These are phyloP conservation scores for Myxozyma mucilagina DNA, from an alignment of 805 yeast genomes.

Conservation along the genomic window DNA sequence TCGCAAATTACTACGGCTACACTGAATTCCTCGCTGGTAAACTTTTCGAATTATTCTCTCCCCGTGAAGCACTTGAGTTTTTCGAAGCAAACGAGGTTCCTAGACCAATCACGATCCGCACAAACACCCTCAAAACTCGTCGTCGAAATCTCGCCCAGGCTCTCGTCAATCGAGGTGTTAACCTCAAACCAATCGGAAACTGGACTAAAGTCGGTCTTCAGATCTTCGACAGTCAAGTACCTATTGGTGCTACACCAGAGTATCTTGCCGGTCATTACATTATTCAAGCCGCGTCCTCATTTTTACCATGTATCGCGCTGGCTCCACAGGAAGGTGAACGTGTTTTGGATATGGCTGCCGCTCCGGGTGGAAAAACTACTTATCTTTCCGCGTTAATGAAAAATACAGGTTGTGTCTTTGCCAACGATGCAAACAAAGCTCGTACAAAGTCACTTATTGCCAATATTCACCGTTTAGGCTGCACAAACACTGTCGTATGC, in stretches of 20 bases:
- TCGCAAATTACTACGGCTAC: constrained; percentile 92
- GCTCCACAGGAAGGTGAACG: constrained; percentile 98
- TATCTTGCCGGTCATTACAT: constrained; percentile 97
- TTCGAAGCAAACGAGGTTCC: constrained; percentile 98
- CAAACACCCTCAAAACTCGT: constrained; percentile 93
- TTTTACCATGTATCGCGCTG: constrained; percentile 95
- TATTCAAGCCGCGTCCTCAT: constrained; percentile 97
- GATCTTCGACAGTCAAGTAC: constrained; percentile 97
- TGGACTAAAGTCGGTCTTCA: constrained; percentile 99
- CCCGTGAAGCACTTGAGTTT: constrained; percentile 95
- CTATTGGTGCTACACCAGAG: constrained; percentile 99
- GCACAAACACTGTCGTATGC: constrained; percentile 94
- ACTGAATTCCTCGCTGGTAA: constrained; percentile 90
- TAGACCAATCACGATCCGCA: constrained; percentile 94
- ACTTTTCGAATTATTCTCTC: constrained; percentile 85
- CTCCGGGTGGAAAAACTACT: constrained; percentile 99
- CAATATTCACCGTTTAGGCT: constrained; percentile 94
- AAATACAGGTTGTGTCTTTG: constrained; percentile 95
- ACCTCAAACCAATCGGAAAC: constrained; percentile 91
- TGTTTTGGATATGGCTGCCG: constrained; percentile 97
- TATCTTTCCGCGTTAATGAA: constrained; percentile 95
- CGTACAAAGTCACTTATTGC: constrained; percentile 96
- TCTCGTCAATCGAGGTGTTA: constrained; percentile 93
- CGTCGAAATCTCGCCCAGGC: constrained; percentile 95
- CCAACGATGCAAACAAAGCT: constrained; percentile 94